Evolutionary conservation across 2,329 filamentous ascomycete genomes (phyloP), one percentile per base, ranked within the genome.

Genomic region (Penicillium polonicum): DNA sequence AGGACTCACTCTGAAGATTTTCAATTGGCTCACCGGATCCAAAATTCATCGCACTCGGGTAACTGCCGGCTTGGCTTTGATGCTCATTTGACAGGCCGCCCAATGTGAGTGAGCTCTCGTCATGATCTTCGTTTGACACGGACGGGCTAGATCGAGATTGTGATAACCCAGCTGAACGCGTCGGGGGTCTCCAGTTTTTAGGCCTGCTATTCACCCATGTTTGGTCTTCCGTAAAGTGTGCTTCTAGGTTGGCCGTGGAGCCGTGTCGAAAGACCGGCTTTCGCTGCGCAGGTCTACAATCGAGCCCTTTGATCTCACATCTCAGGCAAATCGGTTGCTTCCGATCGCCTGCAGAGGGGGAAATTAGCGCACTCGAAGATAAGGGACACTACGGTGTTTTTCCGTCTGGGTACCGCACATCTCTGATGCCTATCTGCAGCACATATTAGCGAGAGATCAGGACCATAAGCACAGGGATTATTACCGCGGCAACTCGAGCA

Each of bases 191-290:
- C 64, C 65, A 66, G 17, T 51, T 56, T 19, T 39, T 62, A 6
- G 63, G 63, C 48, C 52, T 53, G 41, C 65, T 68, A 45, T 63
- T 65, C n/a, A 68, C 64, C 65, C 65, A 68, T 15, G 56, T 51
- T 38, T 68, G 65, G 13, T 60, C 50, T 19, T 55, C 42, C 2
- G 52, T 48, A 36, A 66, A 63, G 23, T 29, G 54, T 8, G 55
- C 41, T 15, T 60, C 57, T 15, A 60, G 51, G 6, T 57, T 55
- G 6, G 62, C 62, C 1, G 56, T 64, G 3, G 64, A 65, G 2
- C 62, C 62, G 44, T 64, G 59, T 8, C 64, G 60, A 21, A 66
- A 66, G 1, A 63, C 43, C 1, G 58, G 44, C 31, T 59, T 63
- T 19, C 55, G 54, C 25, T 51, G 59, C 0, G 56, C 60, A 9